Percentiles rank a stretch among this genome's conserved stretches.
Evolutionary conservation across 108 stramenopile genomes (phyloP).

Genomic region (Nannochloropsis oceanica): DNA sequence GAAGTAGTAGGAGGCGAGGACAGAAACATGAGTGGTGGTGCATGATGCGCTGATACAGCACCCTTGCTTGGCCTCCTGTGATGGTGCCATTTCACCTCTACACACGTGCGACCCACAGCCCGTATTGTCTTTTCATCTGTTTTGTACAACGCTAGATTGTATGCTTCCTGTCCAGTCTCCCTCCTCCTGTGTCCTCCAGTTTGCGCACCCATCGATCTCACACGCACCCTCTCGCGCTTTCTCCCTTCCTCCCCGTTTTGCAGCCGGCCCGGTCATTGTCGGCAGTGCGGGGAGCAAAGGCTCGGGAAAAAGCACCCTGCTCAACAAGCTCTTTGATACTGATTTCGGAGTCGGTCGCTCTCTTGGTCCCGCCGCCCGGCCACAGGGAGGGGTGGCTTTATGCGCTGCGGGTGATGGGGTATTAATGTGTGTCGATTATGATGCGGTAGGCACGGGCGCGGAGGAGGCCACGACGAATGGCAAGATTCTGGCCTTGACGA

Average conservation of each 20-base stretch:
- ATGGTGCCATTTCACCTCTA: no score
- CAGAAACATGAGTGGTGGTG: no score
- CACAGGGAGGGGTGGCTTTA: background rate
- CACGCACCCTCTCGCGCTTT: background rate
- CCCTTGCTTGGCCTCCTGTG: no score
- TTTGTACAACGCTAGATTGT: no score
- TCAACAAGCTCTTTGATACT: background rate
- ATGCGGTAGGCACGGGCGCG: background rate
- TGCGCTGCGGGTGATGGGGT: background rate
- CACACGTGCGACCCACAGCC: no score
- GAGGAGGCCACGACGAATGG: background rate
- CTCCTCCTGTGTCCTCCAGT: no score
- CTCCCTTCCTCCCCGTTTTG: background rate
- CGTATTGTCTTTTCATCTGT: no score
- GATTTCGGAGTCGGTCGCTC: background rate
- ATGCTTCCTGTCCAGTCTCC: no score
- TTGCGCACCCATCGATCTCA: no score
- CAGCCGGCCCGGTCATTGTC: background rate
- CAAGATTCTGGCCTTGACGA: background rate
- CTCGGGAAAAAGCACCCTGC: background rate
- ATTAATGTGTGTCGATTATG: background rate
- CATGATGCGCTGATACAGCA: no score
- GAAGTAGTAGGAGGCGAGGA: no score
- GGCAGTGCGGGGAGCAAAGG: background rate
- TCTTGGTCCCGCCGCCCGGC: background rate